phyloP scores from a whole-genome alignment of 768 basidiomycete genomes.

The Termitomyces sp. region DNA sequence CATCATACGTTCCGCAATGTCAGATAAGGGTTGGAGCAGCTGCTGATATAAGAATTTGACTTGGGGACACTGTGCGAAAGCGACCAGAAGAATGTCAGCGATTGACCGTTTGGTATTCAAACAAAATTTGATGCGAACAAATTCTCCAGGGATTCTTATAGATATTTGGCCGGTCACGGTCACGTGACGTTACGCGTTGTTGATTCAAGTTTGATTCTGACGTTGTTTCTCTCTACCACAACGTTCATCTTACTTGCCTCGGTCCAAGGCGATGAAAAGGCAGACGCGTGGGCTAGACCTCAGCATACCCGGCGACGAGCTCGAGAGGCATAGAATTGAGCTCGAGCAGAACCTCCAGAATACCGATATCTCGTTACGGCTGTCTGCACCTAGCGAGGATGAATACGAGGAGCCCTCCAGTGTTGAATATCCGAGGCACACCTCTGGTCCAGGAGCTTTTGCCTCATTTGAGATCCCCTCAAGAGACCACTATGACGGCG shows the following conservation, averaged over 20 bases:
- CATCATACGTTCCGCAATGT: not conserved
- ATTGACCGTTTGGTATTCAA: not conserved
- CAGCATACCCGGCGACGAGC: constrained; percentile 64
- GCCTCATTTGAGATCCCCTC: constrained; percentile 57
- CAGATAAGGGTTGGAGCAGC: not conserved
- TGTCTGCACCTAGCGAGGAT: constrained; percentile 47
- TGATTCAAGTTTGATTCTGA: constrained; percentile 7
- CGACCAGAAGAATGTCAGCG: not conserved
- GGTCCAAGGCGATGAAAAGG: constrained; percentile 26
- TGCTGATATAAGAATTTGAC: not conserved
- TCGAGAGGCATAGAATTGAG: constrained; percentile 69
- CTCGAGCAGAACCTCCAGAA: constrained; percentile 76
- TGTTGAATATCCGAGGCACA: constrained; percentile 71
- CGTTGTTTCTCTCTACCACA: constrained; percentile 10
- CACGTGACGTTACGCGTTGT: constrained; percentile 16
- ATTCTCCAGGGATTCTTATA: not conserved
- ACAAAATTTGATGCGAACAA: no score
- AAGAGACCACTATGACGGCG: constrained; percentile 49
- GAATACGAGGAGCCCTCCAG: constrained; percentile 38
- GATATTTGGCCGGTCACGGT: not conserved
- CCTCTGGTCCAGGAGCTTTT: constrained; percentile 50
- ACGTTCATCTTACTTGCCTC: constrained; percentile 1
- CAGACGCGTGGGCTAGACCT: constrained; percentile 31
- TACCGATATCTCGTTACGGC: constrained; percentile 65
- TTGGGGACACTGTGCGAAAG: not conserved